A percentile compares a stretch with the other conserved stretches of the same genome.
These are phyloP conservation scores for Coemansia sp. DNA, from an alignment of 192 early-diverging fungal species.

Conservation along the genomic window DNA sequence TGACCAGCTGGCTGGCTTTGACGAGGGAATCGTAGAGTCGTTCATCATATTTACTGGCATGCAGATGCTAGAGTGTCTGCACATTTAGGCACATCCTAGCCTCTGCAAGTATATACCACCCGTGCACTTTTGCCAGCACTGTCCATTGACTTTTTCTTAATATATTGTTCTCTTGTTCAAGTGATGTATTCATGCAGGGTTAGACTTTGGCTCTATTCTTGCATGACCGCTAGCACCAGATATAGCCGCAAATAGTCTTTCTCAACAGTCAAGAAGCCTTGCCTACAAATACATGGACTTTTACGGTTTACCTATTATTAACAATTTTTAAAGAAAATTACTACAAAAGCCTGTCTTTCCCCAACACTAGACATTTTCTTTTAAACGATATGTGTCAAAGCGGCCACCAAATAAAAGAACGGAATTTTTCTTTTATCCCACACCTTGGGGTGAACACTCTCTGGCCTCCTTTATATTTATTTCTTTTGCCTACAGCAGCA, in stretches of 20 bases:
- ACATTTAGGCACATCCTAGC: slow-evolving; percentile 15
- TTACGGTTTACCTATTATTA: too few species aligned
- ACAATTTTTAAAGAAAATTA: slow-evolving; percentile 2
- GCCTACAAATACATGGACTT: too few species aligned
- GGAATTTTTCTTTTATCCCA: not conserved
- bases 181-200: too few species aligned
- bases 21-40: slow-evolving; percentile 41
- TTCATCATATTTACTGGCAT: slow-evolving; percentile 50
- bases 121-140: too few species aligned
- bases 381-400: not conserved
- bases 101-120: not conserved
- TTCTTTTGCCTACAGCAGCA: too few species aligned
- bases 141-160: not conserved
- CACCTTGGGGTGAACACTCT: too few species aligned
- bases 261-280: too few species aligned
- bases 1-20: slow-evolving; percentile 32
- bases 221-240: too few species aligned
- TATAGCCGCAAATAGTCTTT: too few species aligned
- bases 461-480: too few species aligned
- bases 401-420: not conserved
- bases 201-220: too few species aligned
- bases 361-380: not conserved
- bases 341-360: not conserved
- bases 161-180: not conserved
- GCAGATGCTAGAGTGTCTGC: slow-evolving; percentile 53